Conservation (phyloP, 1,284 basidiomycete genomes). For the Irpex sp. region DNA sequence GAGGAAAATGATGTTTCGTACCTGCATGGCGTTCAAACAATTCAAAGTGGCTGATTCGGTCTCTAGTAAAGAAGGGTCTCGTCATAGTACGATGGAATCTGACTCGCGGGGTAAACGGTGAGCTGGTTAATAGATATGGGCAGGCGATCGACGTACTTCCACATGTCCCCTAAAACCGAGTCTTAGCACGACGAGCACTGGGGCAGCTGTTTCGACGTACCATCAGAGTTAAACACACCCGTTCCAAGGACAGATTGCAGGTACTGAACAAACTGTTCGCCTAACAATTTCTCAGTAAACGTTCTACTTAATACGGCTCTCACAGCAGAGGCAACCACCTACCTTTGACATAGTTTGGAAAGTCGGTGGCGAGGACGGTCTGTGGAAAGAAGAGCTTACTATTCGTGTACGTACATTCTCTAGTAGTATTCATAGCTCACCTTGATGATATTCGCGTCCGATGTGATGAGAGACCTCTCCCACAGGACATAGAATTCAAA, state of each 20-base stretch:
- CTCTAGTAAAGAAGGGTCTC: constrained; percentile 23
- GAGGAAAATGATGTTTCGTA: constrained; percentile 2
- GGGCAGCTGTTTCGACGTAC: not conserved
- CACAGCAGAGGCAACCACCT: too few relatives aligned
- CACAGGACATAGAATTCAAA: constrained; percentile 17
- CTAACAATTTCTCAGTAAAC: constrained; percentile 8
- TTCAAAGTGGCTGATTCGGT: constrained; percentile 22
- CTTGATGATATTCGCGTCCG: constrained; percentile 21
- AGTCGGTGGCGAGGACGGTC: constrained; percentile 23
- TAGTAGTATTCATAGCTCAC: constrained; percentile 5
- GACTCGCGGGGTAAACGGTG: not conserved
- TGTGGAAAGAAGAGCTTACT: not conserved
- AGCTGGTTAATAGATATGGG: not conserved
- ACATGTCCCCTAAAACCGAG: constrained; percentile 23
- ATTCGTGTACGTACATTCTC: too few relatives aligned
- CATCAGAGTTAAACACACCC: constrained; percentile 39
- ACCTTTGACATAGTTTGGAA: constrained; percentile 22
- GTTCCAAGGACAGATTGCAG: constrained; percentile 35
- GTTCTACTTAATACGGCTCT: not conserved
- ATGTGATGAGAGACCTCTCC: constrained; percentile 16
- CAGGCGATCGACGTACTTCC: constrained; percentile 21
- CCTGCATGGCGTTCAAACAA: constrained; percentile 22
- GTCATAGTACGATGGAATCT: constrained; percentile 31
- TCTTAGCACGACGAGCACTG: not conserved
- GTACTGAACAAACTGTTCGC: constrained; percentile 24